phyloP scores from a whole-genome alignment of 2,329 filamentous ascomycete species.

The Colletotrichum scovillei region DNA sequence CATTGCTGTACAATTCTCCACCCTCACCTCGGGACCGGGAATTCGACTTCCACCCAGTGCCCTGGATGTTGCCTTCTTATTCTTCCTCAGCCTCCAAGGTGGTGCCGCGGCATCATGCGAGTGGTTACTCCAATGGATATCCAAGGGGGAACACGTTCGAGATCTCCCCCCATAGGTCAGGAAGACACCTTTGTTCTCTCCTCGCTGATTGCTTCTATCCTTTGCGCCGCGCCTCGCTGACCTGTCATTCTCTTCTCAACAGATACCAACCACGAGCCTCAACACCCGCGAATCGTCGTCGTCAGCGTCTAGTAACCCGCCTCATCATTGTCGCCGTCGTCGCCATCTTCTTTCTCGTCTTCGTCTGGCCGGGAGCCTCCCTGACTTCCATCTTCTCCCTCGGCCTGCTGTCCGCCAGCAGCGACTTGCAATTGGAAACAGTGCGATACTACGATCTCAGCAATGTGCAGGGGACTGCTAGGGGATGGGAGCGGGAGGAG shows the following conservation, averaged over 20 bases:
- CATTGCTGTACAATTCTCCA: neutral
- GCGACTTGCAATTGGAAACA: slow-evolving; percentile 87
- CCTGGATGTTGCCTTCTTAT: slow-evolving; percentile 70
- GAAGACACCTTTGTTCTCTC: slow-evolving; percentile 19
- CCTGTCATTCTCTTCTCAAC: slow-evolving; percentile 29
- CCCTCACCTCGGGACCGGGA: slow-evolving; percentile 27
- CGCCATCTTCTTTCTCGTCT: slow-evolving; percentile 75
- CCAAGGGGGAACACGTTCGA: slow-evolving; percentile 83
- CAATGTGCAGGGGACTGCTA: slow-evolving; percentile 89
- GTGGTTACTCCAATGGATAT: slow-evolving; percentile 86
- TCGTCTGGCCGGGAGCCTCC: slow-evolving; percentile 77
- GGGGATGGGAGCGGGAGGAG: slow-evolving; percentile 96
- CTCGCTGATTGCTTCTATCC: neutral
- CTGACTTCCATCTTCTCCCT: slow-evolving; percentile 74
- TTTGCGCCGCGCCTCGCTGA: slow-evolving; percentile 36
- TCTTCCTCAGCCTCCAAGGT: slow-evolving; percentile 68
- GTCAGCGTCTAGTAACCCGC: slow-evolving; percentile 78
- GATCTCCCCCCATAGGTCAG: slow-evolving; percentile 89
- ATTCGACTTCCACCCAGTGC: slow-evolving; percentile 17
- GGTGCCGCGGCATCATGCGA: slow-evolving; percentile 85
- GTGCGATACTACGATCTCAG: slow-evolving; percentile 97
- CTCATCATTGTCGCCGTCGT: slow-evolving; percentile 66
- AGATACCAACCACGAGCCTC: slow-evolving; percentile 90
- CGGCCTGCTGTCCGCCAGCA: slow-evolving; percentile 74
- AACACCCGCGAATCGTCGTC: slow-evolving; percentile 75